Evolutionary conservation across 164 flowering plant genomes (phyloP).

Genomic region (Berberis vulgaris): DNA sequence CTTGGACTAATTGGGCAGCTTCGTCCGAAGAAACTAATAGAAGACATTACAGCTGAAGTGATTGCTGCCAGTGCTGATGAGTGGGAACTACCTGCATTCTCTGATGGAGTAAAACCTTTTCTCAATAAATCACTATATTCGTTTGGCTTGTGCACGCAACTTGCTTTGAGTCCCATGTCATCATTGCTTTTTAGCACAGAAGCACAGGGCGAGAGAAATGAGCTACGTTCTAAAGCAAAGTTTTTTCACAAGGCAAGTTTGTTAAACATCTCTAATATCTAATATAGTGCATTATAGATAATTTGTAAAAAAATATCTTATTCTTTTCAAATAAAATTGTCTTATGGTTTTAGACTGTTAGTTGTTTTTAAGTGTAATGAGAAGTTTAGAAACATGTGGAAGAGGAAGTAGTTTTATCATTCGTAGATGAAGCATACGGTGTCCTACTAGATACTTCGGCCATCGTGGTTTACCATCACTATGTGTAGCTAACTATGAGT

Average conservation of each 20-base stretch:
- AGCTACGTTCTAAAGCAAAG: slow-evolving; percentile 49
- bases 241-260: slow-evolving; percentile 51
- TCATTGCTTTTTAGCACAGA: slow-evolving; percentile 57
- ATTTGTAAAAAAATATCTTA: no score
- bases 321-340: no score
- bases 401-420: no score
- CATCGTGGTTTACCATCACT: no score
- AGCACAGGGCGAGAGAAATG: slow-evolving; percentile 52
- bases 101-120: slow-evolving; percentile 43
- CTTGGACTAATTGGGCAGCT: slow-evolving; percentile 68
- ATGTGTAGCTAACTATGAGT: no score
- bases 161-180: slow-evolving; percentile 33
- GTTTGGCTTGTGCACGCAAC: slow-evolving; percentile 41
- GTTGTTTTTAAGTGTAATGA: no score
- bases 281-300: background rate
- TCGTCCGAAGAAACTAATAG: slow-evolving; percentile 67
- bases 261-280: background rate
- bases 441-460: no score
- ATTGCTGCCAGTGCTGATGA: slow-evolving; percentile 23
- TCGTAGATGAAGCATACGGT: no score
- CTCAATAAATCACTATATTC: slow-evolving; percentile 76
- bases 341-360: no score
- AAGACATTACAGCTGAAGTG: slow-evolving; percentile 52
- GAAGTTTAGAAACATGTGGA: no score
- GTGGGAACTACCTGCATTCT: slow-evolving; percentile 35